These are phyloP conservation scores for Epichloe gansuensis DNA, from an alignment of 2,329 filamentous ascomycete species.

Conservation along the genomic window DNA sequence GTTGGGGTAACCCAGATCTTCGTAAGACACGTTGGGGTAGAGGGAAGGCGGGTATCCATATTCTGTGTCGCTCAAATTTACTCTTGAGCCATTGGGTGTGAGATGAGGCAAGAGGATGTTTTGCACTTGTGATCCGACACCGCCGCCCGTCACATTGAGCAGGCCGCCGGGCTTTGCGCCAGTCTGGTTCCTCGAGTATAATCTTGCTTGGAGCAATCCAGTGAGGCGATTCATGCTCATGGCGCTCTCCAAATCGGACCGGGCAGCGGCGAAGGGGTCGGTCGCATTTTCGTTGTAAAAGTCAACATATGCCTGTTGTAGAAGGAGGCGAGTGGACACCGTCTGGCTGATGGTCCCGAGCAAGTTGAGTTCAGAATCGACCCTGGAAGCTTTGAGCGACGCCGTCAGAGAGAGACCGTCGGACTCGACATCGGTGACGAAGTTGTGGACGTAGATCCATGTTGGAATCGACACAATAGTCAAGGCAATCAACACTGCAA, in stretches of 20 bases:
- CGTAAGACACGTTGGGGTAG: conserved; percentile 69
- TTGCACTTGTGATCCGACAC: conserved; percentile 23
- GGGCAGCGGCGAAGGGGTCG: conserved; percentile 47
- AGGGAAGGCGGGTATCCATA: conserved; percentile 59
- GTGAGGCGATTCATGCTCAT: conserved; percentile 46
- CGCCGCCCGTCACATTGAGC: conserved; percentile 47
- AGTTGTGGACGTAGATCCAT: conserved; percentile 45
- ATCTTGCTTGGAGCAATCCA: conserved; percentile 54
- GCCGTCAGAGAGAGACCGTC: conserved; percentile 63
- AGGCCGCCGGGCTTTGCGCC: conserved; percentile 38
- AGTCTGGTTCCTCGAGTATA: conserved; percentile 58
- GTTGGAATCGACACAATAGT: conserved; percentile 70
- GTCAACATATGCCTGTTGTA: conserved; percentile 38
- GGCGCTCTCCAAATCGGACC: conserved; percentile 56
- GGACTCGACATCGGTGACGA: conserved; percentile 38
- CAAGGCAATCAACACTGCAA: conserved; percentile 61
- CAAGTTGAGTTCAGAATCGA: conserved; percentile 66
- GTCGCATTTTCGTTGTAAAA: conserved; percentile 43
- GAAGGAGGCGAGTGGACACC: conserved; percentile 52
- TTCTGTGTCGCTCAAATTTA: conserved; percentile 47
- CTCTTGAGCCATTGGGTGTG: conserved; percentile 41
- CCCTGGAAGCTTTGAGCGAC: conserved; percentile 72
- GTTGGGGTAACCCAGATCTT: conserved; percentile 29
- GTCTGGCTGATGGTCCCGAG: conserved; percentile 63
- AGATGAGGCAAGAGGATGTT: conserved; percentile 48